phyloP scores from a whole-genome alignment of 2,329 filamentous ascomycete species.

The Penicillium sp. region DNA sequence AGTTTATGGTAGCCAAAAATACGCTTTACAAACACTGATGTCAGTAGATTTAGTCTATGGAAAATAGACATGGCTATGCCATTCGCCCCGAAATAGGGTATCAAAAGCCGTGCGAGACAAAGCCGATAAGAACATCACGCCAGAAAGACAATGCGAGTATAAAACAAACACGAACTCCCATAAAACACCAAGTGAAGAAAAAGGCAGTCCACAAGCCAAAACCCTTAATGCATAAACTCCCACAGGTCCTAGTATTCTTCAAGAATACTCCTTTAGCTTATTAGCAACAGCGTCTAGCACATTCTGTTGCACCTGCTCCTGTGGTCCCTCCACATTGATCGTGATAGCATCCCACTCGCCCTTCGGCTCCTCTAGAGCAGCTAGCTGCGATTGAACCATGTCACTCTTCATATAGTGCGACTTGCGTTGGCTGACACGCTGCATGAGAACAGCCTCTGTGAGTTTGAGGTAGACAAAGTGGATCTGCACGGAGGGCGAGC shows the following conservation, averaged over 20 bases:
- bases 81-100: conserved; percentile 8
- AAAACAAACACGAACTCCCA: not conserved
- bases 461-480: conserved; percentile 93
- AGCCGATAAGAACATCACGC: not conserved
- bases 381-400: conserved; percentile 94
- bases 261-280: conserved; percentile 49
- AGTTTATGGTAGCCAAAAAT: not conserved
- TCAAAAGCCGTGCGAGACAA: not conserved
- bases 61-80: conserved; percentile 2
- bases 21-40: not conserved
- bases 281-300: conserved; percentile 60
- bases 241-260: not conserved
- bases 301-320: conserved; percentile 58
- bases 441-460: conserved; percentile 70
- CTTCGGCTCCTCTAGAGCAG: conserved; percentile 81
- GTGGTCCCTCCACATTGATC: conserved; percentile 62
- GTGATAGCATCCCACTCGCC: conserved; percentile 70
- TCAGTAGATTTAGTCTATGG: not conserved
- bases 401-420: conserved; percentile 93
- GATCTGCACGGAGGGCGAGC: conserved; percentile 69
- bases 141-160: not conserved
- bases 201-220: not conserved
- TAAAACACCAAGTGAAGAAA: not conserved
- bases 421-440: conserved; percentile 72
- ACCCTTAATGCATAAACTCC: not conserved